Base-by-base conservation (phyloP, 129 eudicot species). In the Logfia minima region DNA sequence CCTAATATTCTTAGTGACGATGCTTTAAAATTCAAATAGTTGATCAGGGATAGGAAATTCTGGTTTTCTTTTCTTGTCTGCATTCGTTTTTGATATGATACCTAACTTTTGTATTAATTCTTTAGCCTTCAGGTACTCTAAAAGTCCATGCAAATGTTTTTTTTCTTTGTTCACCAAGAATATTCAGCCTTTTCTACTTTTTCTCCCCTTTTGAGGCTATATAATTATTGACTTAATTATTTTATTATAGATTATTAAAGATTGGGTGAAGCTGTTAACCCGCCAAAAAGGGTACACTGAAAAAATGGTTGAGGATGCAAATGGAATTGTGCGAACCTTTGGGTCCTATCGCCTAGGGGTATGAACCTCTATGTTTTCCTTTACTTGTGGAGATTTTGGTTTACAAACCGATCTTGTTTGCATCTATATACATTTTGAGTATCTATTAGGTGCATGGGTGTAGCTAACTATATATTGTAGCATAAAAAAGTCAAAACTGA, bases 331-430 rank as follows among this genome's bases (percentile, higher is more conserved):
- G 37, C 76, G 83, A 39, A 83, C 86, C 71, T 83, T 83, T 68
- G 86, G 86, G 22, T 83, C 86, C 19, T 83, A 83, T 78, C 86
- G 86, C 35, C 66, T 83, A 60, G 83, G 86, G 80, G 86, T 78
- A 71, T 56, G 73, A 34, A 70, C 37, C 58, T 26, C 51, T 76
- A 26, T 26, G 37, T 22, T 31, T 63, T 61, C 13, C 26, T 21
- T 81, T 11, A 45, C 67, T 32, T 32, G 53, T 10, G 77, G 19
- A 48, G 17, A 2, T 70, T 51, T 62, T 66, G n/a, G 74, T 62
- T 82, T 68, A 31, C 68, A 18, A 66, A 28, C 26, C 11, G 77
- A 37, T 41, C 37, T 41, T 78, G 52, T 26, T 35, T 29, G 53
- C 68, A 37, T 43, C 51, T 59, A 28, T 70, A 41, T 34, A 39